These are phyloP conservation scores for Spinellus fusiger DNA, from an alignment of 192 early-diverging fungal species.

Conservation along the genomic window DNA sequence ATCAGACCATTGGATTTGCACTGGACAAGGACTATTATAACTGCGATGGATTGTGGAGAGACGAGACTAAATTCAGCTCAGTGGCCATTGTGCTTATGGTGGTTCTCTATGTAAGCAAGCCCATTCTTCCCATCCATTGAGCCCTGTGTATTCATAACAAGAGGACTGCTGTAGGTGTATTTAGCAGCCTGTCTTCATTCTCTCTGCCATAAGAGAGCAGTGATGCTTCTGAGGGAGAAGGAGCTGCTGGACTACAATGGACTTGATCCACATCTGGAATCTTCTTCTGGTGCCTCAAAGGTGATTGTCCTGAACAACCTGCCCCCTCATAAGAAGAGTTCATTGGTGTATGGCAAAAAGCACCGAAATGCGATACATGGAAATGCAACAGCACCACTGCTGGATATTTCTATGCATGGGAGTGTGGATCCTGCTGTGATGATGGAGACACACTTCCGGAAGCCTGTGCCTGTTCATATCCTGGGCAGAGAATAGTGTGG, in stretches of 20 bases:
- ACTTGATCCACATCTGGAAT: neutral
- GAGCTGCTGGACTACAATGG: neutral
- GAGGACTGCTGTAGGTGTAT: too few relatives aligned
- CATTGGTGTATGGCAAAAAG: neutral
- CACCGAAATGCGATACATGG: neutral
- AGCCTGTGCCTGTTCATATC: too few relatives aligned
- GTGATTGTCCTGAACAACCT: too few relatives aligned
- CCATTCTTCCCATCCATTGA: neutral
- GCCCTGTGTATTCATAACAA: neutral
- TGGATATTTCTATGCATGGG: too few relatives aligned
- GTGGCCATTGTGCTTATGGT: conserved; percentile 21
- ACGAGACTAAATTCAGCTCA: conserved; percentile 29
- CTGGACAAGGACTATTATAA: conserved; percentile 16
- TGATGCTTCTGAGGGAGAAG: neutral
- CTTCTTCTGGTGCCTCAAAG: neutral
- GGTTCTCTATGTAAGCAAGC: conserved; percentile 21
- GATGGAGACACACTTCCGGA: too few relatives aligned
- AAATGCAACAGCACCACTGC: too few relatives aligned
- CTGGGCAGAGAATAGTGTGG: too few relatives aligned
- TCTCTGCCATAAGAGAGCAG: neutral
- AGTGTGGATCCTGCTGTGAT: too few relatives aligned
- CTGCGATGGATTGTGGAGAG: conserved; percentile 21
- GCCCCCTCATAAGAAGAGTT: neutral
- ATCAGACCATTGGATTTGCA: neutral
- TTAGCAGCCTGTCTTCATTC: conserved; percentile 7